A percentile compares a stretch with the other conserved stretches of the same genome.
Conservation (phyloP, 2,329 filamentous ascomycete species). For the Penicillium crustosum region DNA sequence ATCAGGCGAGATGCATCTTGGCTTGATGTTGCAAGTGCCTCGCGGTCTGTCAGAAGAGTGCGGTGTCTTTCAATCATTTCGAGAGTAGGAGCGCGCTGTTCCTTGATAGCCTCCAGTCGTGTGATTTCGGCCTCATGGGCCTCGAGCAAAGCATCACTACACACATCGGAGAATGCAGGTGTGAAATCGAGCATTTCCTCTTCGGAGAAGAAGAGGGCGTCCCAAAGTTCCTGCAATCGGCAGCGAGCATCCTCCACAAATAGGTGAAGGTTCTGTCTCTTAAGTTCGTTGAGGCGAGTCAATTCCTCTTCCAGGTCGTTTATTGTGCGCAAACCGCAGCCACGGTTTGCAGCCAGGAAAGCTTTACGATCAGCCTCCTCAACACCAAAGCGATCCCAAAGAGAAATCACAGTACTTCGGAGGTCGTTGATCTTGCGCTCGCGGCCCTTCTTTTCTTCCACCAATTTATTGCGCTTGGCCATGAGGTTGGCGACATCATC, state of each 20-base stretch:
- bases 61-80: conserved; percentile 81
- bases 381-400: conserved; percentile 86
- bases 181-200: conserved; percentile 99
- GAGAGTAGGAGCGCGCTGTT: conserved; percentile 83
- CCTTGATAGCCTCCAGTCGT: conserved; percentile 75
- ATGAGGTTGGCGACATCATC: conserved; percentile 76
- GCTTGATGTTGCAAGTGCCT: conserved; percentile 84
- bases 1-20: conserved; percentile 94
- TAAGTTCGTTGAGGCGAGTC: conserved; percentile 80
- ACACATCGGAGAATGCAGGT: conserved; percentile 94
- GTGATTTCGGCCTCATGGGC: conserved; percentile 90
- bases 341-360: conserved; percentile 84
- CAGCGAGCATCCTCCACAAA: conserved; percentile 94
- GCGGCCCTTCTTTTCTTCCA: conserved; percentile 83
- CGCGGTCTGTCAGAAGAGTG: conserved; percentile 77
- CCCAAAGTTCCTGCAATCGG: conserved; percentile 93
- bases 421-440: conserved; percentile 78
- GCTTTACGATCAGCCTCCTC: conserved; percentile 79
- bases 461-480: conserved; percentile 73
- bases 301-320: conserved; percentile 96
- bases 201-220: conserved; percentile 88
- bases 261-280: conserved; percentile 89
- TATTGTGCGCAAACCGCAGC: conserved; percentile 85
- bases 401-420: conserved; percentile 70
- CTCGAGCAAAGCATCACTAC: conserved; percentile 90